Evolutionary conservation across 129 eudicot genomes (phyloP), one percentile per base, ranked within the genome.

Genomic region (Pittosporum tobira): DNA sequence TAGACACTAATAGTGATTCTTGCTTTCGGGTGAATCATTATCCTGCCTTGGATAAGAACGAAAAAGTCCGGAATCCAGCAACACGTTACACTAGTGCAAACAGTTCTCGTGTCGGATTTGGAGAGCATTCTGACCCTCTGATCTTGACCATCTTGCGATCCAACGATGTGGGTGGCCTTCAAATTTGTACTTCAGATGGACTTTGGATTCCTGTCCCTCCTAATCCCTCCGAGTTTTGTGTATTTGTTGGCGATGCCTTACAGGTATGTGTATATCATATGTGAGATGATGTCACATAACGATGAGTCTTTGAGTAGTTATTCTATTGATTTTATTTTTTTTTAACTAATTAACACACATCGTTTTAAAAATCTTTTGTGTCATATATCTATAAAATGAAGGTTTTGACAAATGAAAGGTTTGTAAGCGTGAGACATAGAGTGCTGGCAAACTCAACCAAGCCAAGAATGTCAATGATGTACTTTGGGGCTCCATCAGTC

Each of bases 41-140:
- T 61, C 94, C 84, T 51, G 64, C 84, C 14, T 0, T 64, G 1
- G 61, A 30, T 1, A 7, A 21, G 27, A 25, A 27, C 2, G 14
- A 3, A 0, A 14, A 6, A 10, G 16, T 21, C 15, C 15, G 16
- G 29, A 12, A 16, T 20, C 46, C 45, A 8, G 9, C 14, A 23
- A 13, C 42, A 21, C 45, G 58, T 10, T 56, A 26, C 55, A 29
- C 1, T 53, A 5, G 20, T 18, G 19, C 43, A 9, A 53, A 29
- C 20, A 3, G 6, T 53, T 11, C 64, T 18, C 77, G 87, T 1
- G 73, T 85, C 43, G 96, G 98, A 9, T 83, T 91, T 8, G 98
- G 96, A 16, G 98, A 91, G 77, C 98, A 91, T 78, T 77, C 94
- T 0, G 98, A 91, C 74, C 98, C 98, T 61, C 95, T 83, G 68